phyloP scores from a whole-genome alignment of 768 basidiomycete species.

The Mrakia hoshinonis region DNA sequence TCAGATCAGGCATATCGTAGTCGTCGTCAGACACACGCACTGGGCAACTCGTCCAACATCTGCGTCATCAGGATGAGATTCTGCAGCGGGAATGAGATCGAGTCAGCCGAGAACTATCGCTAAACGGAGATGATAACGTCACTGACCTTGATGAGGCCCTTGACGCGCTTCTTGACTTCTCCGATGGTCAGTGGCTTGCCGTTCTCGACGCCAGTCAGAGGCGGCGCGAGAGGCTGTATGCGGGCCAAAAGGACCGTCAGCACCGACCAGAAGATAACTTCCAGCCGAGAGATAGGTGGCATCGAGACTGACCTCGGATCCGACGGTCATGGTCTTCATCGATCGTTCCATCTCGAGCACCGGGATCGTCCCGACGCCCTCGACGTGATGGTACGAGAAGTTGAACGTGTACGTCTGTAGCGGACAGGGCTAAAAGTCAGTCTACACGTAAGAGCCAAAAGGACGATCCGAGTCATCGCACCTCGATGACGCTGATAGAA shows the following conservation, averaged over 20 bases:
- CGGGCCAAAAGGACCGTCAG: not conserved
- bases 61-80: slow-evolving; percentile 23
- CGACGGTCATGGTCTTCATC: slow-evolving; percentile 7
- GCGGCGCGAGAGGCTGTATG: not conserved
- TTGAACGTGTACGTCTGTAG: slow-evolving; percentile 23
- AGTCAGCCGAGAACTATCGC: not conserved
- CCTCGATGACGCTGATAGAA: slow-evolving; percentile 10
- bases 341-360: slow-evolving; percentile 9
- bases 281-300: not conserved
- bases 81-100: not conserved
- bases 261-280: not conserved
- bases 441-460: not conserved
- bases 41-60: slow-evolving; percentile 13
- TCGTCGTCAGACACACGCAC: not conserved
- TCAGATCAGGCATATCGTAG: not conserved
- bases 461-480: not conserved
- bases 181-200: slow-evolving; percentile 13
- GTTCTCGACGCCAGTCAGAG: not conserved
- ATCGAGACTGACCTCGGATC: not conserved
- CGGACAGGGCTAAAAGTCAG: not conserved
- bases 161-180: slow-evolving; percentile 9
- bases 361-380: slow-evolving; percentile 2
- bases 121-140: not conserved
- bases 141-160: slow-evolving; percentile 11
- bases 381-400: slow-evolving; percentile 20